Conservation (phyloP, 352 stramenopile genomes). For the Achlya hypogyna region DNA sequence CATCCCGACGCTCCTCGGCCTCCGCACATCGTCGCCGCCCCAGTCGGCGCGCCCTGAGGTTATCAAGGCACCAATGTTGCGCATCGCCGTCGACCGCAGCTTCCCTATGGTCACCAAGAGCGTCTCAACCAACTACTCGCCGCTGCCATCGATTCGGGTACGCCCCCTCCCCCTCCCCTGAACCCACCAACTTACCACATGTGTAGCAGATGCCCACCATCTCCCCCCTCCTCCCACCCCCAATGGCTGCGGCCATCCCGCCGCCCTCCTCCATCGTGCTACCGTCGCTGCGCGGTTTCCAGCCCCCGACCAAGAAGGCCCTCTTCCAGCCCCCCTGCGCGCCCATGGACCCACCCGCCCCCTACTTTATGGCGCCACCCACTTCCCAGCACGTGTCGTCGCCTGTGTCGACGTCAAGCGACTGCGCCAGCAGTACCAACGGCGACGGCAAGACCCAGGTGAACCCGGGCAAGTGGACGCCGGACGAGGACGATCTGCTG, state of each 20-base stretch:
- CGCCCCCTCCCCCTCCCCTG: neutral
- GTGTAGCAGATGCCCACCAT: neutral
- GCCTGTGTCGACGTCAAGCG: neutral
- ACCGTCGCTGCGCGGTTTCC: neutral
- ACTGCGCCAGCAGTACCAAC: neutral
- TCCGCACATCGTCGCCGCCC: neutral
- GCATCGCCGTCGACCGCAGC: neutral
- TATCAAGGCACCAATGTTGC: neutral
- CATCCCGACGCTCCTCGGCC: slow-evolving; percentile 4
- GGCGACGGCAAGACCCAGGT: neutral
- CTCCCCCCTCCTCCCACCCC: neutral
- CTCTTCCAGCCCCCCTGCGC: neutral
- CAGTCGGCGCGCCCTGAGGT: neutral
- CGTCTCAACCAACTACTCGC: neutral
- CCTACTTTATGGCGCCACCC: neutral
- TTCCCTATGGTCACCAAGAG: neutral
- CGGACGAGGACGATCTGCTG: slow-evolving; percentile 56
- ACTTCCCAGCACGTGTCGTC: neutral
- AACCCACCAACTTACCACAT: neutral
- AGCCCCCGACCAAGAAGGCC: neutral
- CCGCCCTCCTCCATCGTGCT: neutral
- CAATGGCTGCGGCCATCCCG: neutral
- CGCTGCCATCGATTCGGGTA: slow-evolving; percentile 4
- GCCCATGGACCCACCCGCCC: neutral
- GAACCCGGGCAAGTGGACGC: slow-evolving; percentile 24